Base-by-base conservation (phyloP, 2,329 filamentous ascomycete genomes). In the Alternaria arborescens region DNA sequence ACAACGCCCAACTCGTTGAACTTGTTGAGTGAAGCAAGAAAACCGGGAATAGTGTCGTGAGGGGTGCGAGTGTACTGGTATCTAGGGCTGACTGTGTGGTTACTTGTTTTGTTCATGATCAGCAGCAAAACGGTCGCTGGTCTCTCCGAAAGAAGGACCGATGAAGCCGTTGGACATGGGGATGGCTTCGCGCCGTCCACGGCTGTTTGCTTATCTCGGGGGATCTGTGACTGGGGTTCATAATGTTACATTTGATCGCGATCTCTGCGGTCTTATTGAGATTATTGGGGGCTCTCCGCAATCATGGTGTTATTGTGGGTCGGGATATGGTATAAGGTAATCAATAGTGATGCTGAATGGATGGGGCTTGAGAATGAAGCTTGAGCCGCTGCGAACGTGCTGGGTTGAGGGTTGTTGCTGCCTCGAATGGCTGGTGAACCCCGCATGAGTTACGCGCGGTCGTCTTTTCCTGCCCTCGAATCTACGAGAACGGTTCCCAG, bases 151-250 rank as follows among this genome's bases (percentile, higher is more conserved):
- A 50, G 32, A 50, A 50, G 46, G 46, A 50, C 32, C 46, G 46
- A 50, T 36, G 30, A 38, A 50, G 46, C 46, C 20, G 46, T 50
- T 50, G 46, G 46, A 38, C 32, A 50, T 38, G 46, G 46, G 30
- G 30, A 50, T 16, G 20, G 32, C 46, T 38, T 50, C 46, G 46
- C 46, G 46, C 30, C 20, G 30, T 50, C 32, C 32, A 36, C 46
- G 46, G 46, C 32, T 48, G 20, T 50, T 38, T 50, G 46, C 46
- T 50, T 50, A 50, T 50, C 46, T 50, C 30, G 30, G 30, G 14
- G 46, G 46, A 50, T 50, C 46, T 36, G 32, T 50, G 46, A 50
- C 46, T 50, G 32, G 46, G 46, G 46, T 38, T 50, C 7, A 20
- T 32, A 50, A 24, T 22, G 24, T 50, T n/a, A 36, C 22, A 22